Base-by-base conservation (phyloP, 139 green algal species). In the Dunaliella primolecta region DNA sequence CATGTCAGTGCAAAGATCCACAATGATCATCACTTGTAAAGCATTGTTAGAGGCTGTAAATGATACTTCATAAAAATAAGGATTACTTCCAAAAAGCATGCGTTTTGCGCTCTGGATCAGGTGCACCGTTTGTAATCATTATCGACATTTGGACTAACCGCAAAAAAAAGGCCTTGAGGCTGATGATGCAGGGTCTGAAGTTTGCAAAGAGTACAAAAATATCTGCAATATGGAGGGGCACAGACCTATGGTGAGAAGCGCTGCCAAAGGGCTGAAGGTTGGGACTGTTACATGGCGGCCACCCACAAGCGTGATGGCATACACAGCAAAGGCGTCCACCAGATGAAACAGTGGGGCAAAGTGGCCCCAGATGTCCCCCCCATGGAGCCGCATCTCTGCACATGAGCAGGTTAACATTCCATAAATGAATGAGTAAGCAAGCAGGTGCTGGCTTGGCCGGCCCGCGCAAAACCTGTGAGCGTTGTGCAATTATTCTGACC, bases 331-430 rank as follows among this genome's bases (percentile, higher is more conserved):
- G 25, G 94, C 95, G 81, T 98, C 96, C 64, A 98, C 95, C 82
- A 98, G 93, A 88, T 98, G 96, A 88, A 98, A 98, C 87, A 98
- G 95, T 7, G 96, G 96, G 21, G 96, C 95, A 83, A 96, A 92
- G 87, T 98, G 95, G 64, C 90, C 89, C 95, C 95, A 98, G 56
- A 97, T 87, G 81, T 98, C 95, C 36, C 88, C 79, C 27, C 82
- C 55, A 84, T 92, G 92, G 23, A 98, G 84, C 0, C 83, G 81
- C 94, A 97, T 97, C 86, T 98, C 94, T 95, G 88, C 77, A 57
- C 21, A 32, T 3, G 29, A 11, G 33, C 0, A 31, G 25, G 21
- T 31, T 15, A 23, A 72, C 56, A 72, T 23, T n/a, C 56, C 56
- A 72, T 72, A 23, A 20, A 72, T 72, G 56, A 23, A 23, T 20